Conservation (phyloP, 2,329 filamentous ascomycete species). For the Fusarium oligoseptatum region DNA sequence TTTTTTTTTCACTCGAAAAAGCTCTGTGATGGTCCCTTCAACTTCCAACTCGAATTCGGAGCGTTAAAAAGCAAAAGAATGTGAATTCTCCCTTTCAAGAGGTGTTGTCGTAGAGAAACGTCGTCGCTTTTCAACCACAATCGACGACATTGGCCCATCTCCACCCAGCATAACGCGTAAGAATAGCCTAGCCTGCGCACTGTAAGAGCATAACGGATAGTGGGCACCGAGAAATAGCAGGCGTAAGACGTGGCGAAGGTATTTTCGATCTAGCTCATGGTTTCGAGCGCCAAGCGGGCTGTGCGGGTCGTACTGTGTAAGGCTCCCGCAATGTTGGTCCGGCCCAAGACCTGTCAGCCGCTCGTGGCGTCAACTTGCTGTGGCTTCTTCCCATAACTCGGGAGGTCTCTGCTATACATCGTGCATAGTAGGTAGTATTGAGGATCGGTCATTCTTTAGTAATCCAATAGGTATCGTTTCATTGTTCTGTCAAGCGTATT, state of each 20-base stretch:
- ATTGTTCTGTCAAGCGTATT: background rate
- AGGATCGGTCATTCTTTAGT: background rate
- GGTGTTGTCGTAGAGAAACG: conserved; percentile 1
- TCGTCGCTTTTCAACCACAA: conserved; percentile 33
- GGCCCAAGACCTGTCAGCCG: conserved; percentile 5
- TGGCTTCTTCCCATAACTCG: background rate
- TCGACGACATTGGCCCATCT: conserved; percentile 21
- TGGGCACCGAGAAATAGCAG: conserved; percentile 12
- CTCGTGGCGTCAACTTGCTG: background rate
- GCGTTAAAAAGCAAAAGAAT: background rate
- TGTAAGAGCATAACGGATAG: conserved; percentile 51
- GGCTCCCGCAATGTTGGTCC: conserved; percentile 21
- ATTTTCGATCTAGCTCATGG: conserved; percentile 25
- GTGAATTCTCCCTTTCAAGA: background rate
- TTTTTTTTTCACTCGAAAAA: background rate
- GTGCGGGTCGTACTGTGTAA: conserved; percentile 36
- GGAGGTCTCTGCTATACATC: background rate
- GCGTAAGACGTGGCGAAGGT: background rate
- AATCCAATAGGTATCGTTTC: background rate
- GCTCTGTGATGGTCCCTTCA: background rate
- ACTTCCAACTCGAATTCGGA: background rate
- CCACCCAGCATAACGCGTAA: conserved; percentile 50
- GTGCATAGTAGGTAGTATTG: background rate
- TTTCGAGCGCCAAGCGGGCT: background rate
- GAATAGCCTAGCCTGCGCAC: conserved; percentile 28